Evolutionary conservation across 1,284 basidiomycete species (phyloP).

Genomic region (Paramarasmius palmivorus): DNA sequence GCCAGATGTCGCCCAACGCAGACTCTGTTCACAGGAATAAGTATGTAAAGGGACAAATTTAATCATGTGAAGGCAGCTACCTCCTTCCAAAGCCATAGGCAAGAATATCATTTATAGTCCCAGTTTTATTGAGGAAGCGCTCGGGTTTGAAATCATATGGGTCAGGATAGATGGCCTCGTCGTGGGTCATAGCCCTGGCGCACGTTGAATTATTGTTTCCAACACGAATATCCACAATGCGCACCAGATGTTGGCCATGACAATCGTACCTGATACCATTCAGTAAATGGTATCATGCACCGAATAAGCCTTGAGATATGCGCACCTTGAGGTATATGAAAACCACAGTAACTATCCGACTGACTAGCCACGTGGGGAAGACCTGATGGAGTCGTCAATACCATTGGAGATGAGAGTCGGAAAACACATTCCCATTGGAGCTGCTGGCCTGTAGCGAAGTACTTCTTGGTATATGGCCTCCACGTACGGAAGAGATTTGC

Average conservation of each 20-base stretch:
- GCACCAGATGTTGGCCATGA: no score
- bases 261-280: no score
- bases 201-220: no score
- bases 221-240: no score
- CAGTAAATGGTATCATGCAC: no score
- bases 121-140: conserved; percentile 27
- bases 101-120: conserved; percentile 26
- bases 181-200: conserved; percentile 36
- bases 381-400: no score
- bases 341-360: no score
- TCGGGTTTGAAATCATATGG: conserved; percentile 39
- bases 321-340: no score
- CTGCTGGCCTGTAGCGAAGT: conserved; percentile 30
- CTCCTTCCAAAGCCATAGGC: conserved; percentile 35
- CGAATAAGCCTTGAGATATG: no score
- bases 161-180: conserved; percentile 36
- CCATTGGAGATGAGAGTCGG: neutral
- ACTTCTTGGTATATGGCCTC: conserved; percentile 32
- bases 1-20: conserved; percentile 24
- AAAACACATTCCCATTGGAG: conserved; percentile 26
- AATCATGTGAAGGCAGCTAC: conserved; percentile 3
- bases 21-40: neutral
- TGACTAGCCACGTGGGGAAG: no score
- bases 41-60: no score
- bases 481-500: conserved; percentile 29